Evolutionary conservation across 768 basidiomycete genomes (phyloP), one percentile per base, ranked within the genome.

Genomic region (Lentinula aciculospora): DNA sequence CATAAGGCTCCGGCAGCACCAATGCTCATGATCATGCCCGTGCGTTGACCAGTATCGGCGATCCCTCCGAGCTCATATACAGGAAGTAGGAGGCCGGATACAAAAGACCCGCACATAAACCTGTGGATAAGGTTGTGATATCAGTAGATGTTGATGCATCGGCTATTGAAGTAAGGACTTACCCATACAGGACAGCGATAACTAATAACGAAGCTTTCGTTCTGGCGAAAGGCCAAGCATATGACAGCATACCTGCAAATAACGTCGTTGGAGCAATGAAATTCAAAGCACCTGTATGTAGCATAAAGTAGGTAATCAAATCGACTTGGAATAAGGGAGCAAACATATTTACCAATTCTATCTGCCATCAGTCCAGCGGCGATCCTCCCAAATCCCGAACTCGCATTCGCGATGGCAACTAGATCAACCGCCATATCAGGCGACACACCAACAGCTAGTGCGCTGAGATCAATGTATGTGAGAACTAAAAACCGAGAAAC

Each of bases 221-320:
- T 40, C 65, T 69, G 0, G 79, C 78, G 65, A 82, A 85, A 0
- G 91, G 91, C 92, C 91, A 93, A 4, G 73, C 72, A 61, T 82
- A 84, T 0, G 88, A 88, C 47, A 85, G 64, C 25, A 82, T 67
- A 0, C 78, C 86, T 0, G 85, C 81, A 1, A 79, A 32, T n/a
- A 76, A 56, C 0, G 81, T 85, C 27, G 83, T 82, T 0, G 88
- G 85, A 12, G 77, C 78, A 76, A 91, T 85, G 31, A 88, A 72
- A 60, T 86, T 91, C 60, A 90, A 72, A 0, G 82, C 68, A 15
- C 90, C 89, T 84, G 28, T 25, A 21, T 2, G 23, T 10, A 50
- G 50, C 48, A 34, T 40, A 21, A 40, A 13, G 29, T 28, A 46
- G 45, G 23, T 19, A 1, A 28, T 7, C 40, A 19, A 27, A 42